A percentile compares a stretch with the other conserved stretches of the same genome.
These are phyloP conservation scores for Sporothrix phasma DNA, from an alignment of 2,329 filamentous ascomycete genomes.

Conservation along the genomic window DNA sequence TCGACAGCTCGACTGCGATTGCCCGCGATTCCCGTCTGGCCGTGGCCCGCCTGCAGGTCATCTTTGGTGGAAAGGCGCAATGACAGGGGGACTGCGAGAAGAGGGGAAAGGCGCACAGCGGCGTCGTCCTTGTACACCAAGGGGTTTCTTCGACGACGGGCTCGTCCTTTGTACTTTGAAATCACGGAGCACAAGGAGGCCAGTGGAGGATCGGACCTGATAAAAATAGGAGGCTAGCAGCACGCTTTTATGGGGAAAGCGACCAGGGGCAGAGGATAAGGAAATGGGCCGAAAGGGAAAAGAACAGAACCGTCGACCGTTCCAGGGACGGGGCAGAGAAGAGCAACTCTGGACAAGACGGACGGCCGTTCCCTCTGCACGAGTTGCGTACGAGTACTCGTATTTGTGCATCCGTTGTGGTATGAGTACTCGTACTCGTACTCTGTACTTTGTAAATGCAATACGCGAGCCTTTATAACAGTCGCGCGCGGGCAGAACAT, in stretches of 20 bases:
- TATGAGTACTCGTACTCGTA: too few species aligned
- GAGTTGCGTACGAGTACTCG: too few species aligned
- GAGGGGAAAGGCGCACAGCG: not conserved
- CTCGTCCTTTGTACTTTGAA: not conserved
- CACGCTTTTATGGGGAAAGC: conserved; percentile 6
- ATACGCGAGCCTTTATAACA: too few species aligned
- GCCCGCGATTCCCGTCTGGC: conserved; percentile 7
- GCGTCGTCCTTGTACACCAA: not conserved
- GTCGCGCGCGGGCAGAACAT: too few species aligned
- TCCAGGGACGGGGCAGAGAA: not conserved
- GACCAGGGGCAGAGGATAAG: not conserved
- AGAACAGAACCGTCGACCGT: not conserved
- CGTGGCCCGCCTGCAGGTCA: conserved; percentile 11
- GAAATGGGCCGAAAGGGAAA: not conserved
- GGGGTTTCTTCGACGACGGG: not conserved
- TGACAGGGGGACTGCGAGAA: not conserved
- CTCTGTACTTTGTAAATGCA: not conserved
- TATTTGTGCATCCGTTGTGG: too few species aligned
- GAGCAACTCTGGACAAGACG: too few species aligned
- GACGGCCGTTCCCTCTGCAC: too few species aligned
- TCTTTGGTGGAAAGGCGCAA: not conserved
- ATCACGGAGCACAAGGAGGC: too few species aligned
- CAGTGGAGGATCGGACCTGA: not conserved
- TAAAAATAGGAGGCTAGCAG: conserved; percentile 6
- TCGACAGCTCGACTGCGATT: too few species aligned